Conservation (phyloP, 345 rosid species). For the Populus tremula region DNA sequence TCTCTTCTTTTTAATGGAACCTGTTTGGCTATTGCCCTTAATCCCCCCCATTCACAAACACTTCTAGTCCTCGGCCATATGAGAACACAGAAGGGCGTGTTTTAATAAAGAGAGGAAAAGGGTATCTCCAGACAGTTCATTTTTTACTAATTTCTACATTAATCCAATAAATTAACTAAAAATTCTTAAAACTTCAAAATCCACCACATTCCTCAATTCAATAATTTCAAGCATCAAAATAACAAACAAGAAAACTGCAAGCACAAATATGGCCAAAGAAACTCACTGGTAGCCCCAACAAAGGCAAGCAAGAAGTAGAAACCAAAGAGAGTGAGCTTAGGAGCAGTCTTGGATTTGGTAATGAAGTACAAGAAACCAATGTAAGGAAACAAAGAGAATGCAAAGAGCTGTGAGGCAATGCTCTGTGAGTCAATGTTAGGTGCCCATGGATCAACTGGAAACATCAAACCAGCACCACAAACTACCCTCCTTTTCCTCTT, state of each 20-base stretch:
- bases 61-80: neutral
- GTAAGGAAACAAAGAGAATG: conserved; percentile 76
- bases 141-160: neutral
- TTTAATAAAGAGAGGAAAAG: too few relatives aligned
- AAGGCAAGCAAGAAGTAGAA: conserved; percentile 92
- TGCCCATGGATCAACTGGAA: conserved; percentile 90
- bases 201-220: neutral
- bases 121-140: neutral
- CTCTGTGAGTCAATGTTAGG: conserved; percentile 75
- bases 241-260: neutral
- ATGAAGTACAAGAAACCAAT: conserved; percentile 87
- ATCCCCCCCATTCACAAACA: neutral
- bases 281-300: conserved; percentile 86
- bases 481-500: conserved; percentile 30
- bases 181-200: neutral
- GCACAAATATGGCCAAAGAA: neutral
- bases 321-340: conserved; percentile 82
- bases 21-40: neutral
- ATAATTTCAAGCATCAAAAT: neutral
- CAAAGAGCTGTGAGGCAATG: conserved; percentile 79
- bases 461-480: conserved; percentile 41
- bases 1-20: neutral
- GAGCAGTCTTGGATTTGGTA: conserved; percentile 79
- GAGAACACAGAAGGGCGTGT: too few relatives aligned
- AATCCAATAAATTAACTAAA: neutral